Base-by-base conservation (phyloP, 805 yeast genomes). In the Kodamaea nitidulidarum region DNA sequence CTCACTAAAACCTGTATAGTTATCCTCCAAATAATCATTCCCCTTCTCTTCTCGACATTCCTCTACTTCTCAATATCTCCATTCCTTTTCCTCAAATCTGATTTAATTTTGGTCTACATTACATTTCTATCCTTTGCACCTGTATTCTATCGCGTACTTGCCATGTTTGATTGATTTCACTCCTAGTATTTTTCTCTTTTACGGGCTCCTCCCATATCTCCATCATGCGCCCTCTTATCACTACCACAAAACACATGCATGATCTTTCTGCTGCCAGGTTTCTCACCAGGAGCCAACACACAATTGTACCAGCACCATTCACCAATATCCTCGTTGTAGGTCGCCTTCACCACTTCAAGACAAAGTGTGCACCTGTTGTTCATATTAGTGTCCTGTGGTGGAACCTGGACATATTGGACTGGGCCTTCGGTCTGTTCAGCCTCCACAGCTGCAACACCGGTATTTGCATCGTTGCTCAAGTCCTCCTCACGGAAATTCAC, bases 401-500 rank as follows among this genome's bases (percentile, higher is more conserved):
- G 60, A 6, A 47, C 48, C 18, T 39, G 40, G 4, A 47, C 50
- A 29, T 20, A 47, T 10, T 43, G 42, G 6, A 38, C 36, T 10
- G 40, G 39, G 4, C 38, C 40, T 3, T 32, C 22, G 10, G 15
- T 20, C 6, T 24, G 31, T 9, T 41, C 41, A 15, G 39, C 42
- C 14, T 38, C 32, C 15, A 30, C 29, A 15, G 18, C 40, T 6
- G 38, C 39, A 8, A 22, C 35, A 5, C 30, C 36, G 11, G 38
- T 32, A 32, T 21, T 32, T 15, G 35, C 43, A 15, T 53, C 67
- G 44, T 69, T 73, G 33, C 66, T 57, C 36, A 69, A 56, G 20
- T 59, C 61, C 20, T 79, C 88, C 54, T 88, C 95, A 43, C 76
- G 78, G 64, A 84, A 87, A 16, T 72, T 70, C 18, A 76, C 73